Evolutionary conservation across 345 rosid genomes (phyloP), one percentile per base, ranked within the genome.

Genomic region (Hevea brasiliensis): DNA sequence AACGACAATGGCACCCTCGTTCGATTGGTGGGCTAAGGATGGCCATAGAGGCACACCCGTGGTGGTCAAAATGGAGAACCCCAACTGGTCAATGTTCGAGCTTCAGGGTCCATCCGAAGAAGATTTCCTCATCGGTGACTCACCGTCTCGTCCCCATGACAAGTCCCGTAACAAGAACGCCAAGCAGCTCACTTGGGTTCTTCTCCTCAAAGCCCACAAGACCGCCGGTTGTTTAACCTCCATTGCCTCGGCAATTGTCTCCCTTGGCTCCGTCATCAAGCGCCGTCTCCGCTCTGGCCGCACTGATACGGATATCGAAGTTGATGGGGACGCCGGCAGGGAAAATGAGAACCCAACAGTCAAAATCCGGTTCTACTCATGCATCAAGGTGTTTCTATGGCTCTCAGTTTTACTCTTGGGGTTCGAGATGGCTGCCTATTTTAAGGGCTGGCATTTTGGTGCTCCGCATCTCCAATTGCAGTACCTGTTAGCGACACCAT

Each of bases 71-170:
- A 92, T 94, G 98, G 97, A 94, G 76, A 92, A 94, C 78, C 99
- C 99, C 3, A 94, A 92, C 82, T 94, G 99, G 99, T 92, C 98
- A 29, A 92, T 94, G 97, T 88, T 89, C 18, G 98, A 94, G 81
- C 88, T 94, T 1, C 90, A 94, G 68, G 88, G 86, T 37, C 92
- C 97, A 0, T 80, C 91, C 1, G 90, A 89, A 23, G 92, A 90
- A 17, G 98, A 94, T 81, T 90, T 94, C 75, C 68, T 90, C 50
- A 73, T 81, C 70, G 77, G 80, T 20, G 82, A 68, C 76, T 72
- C 84, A 1, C 85, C 37, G 54, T 57, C 14, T 17, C 61, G 60
- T 53, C 48, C 76, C 29, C 56, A 74, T 14, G 91, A 93, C 40
- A 90, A 85, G 53, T 79, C 85, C 21, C 89, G 96, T 3, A 87